A percentile compares a stretch with the other conserved stretches of the same genome.
Conservation (phyloP, 768 basidiomycete genomes). For the Tubosaeta sp. region DNA sequence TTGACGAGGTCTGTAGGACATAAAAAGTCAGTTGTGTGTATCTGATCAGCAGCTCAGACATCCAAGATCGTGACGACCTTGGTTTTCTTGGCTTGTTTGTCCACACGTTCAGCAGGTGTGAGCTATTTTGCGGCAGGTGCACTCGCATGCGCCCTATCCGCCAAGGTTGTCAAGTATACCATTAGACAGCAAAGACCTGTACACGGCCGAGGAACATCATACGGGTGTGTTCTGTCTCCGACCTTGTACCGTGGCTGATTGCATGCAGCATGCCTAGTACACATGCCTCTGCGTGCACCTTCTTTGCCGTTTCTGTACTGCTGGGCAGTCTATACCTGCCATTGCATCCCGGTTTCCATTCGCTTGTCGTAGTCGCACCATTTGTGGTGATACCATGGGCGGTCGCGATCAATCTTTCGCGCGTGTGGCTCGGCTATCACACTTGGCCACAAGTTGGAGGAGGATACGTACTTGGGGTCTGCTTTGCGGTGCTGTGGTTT, state of each 20-base stretch:
- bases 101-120: constrained; percentile 60
- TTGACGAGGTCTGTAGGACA: constrained; percentile 27
- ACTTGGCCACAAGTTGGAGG: constrained; percentile 64
- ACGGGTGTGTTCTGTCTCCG: constrained; percentile 50
- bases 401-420: constrained; percentile 50
- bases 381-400: constrained; percentile 55
- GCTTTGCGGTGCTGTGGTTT: constrained; percentile 55
- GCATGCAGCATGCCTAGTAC: constrained; percentile 74
- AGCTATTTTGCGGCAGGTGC: constrained; percentile 59
- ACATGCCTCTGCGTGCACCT: constrained; percentile 67
- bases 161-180: constrained; percentile 56
- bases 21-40: neutral
- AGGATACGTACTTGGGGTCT: constrained; percentile 53
- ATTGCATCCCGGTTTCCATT: constrained; percentile 50
- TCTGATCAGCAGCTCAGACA: constrained; percentile 40
- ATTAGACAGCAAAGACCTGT: constrained; percentile 65
- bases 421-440: constrained; percentile 76
- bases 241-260: neutral
- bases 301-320: constrained; percentile 55
- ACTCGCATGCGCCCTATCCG: constrained; percentile 49
- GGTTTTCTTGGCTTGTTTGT: constrained; percentile 48
- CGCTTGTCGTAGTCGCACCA: constrained; percentile 32
- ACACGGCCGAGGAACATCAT: constrained; percentile 47
- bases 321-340: constrained; percentile 58
- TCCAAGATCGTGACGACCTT: constrained; percentile 51